Percentiles rank a stretch among this genome's conserved stretches.
Conservation (phyloP, 441 rosid species). For the Dalechampia spathulata region DNA sequence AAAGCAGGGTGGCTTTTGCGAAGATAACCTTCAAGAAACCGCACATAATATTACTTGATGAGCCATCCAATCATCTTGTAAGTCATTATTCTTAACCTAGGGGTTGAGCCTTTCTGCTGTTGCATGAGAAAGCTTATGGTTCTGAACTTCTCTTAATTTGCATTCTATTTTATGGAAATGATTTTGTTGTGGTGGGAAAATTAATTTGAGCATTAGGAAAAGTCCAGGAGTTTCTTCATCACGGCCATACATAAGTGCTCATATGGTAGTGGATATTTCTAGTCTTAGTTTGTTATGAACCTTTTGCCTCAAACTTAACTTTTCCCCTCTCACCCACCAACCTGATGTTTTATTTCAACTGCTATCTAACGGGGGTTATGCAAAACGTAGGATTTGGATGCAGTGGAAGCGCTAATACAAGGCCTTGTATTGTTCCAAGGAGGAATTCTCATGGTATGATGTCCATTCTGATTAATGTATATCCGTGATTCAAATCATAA, state of each 20-base stretch:
- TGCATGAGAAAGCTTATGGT: too few species aligned
- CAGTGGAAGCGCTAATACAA: constrained; percentile 97
- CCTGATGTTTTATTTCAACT: not conserved
- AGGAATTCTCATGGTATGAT: constrained; percentile 84
- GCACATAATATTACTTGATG: constrained; percentile 91
- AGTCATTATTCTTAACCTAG: constrained; percentile 24
- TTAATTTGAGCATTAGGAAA: too few species aligned
- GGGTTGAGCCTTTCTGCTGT: too few species aligned
- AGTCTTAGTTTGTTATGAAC: not conserved
- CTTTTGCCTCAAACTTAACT: too few species aligned
- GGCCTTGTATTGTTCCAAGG: constrained; percentile 98
- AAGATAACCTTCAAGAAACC: constrained; percentile 99
- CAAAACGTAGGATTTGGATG: constrained; percentile 83
- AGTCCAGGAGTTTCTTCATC: too few species aligned
- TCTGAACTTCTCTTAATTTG: too few species aligned
- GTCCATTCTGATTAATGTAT: not conserved
- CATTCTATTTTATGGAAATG: too few species aligned
- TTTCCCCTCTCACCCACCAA: not conserved
- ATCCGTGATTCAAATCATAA: not conserved
- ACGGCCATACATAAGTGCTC: not conserved
- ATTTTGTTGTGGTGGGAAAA: too few species aligned
- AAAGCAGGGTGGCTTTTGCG: constrained; percentile 97
- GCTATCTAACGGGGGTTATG: not conserved
- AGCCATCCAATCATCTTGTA: constrained; percentile 98
- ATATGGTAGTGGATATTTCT: not conserved